Percentiles rank a stretch among this genome's conserved stretches.
These are phyloP conservation scores for Asterella californica DNA, from an alignment of 225 moss, liverwort and hornwort species.

Conservation along the genomic window DNA sequence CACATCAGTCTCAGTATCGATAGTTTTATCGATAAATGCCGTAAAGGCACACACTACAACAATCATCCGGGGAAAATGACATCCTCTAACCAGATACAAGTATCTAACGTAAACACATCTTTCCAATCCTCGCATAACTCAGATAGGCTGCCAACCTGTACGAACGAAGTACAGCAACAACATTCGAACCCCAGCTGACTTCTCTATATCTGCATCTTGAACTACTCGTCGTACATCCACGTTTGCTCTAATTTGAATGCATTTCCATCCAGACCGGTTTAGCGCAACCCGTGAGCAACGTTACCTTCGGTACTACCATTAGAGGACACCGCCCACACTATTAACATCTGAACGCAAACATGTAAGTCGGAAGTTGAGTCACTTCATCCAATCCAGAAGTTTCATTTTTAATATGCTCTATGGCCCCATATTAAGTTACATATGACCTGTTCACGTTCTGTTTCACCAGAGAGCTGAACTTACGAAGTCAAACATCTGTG, in stretches of 20 bases:
- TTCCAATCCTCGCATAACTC: neutral
- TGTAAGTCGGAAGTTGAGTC: neutral
- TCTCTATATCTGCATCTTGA: neutral
- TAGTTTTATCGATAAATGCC: no score
- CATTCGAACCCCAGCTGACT: neutral
- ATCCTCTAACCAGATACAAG: no score
- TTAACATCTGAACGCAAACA: neutral
- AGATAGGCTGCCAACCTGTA: neutral
- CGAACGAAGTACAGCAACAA: neutral
- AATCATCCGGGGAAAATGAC: no score
- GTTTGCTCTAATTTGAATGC: neutral
- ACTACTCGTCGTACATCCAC: neutral
- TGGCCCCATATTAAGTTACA: neutral
- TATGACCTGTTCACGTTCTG: neutral
- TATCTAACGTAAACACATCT: no score
- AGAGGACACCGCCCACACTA: neutral
- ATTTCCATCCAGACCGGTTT: neutral
- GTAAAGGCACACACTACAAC: no score
- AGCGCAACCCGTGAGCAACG: neutral
- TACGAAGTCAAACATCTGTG: neutral
- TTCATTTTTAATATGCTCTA: neutral
- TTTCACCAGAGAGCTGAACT: neutral
- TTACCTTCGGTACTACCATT: neutral
- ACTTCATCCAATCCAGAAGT: neutral
- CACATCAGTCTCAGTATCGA: no score